phyloP scores from a whole-genome alignment of 805 yeast genomes.

The Starmerella stellata region DNA sequence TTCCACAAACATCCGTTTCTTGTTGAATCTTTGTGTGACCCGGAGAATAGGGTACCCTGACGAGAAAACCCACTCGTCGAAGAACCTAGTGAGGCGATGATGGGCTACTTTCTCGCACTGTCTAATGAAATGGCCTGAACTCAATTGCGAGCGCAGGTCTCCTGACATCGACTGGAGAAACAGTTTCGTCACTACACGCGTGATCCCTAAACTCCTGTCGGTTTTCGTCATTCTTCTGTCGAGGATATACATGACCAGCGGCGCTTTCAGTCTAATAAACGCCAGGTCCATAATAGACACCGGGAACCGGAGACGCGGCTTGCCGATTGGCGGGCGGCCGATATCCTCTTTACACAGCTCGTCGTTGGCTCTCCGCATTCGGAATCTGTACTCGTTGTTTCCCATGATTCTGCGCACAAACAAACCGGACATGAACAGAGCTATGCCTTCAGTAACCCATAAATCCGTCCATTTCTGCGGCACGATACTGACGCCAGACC shows the following conservation, averaged over 20 bases:
- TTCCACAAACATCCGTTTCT: conserved; percentile 82
- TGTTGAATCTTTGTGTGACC: conserved; percentile 81
- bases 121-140: conserved; percentile 72
- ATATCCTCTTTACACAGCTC: conserved; percentile 54
- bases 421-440: conserved; percentile 63
- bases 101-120: conserved; percentile 92
- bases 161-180: conserved; percentile 92
- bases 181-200: conserved; percentile 78
- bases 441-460: conserved; percentile 80
- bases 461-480: conserved; percentile 62
- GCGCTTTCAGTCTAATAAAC: conserved; percentile 64
- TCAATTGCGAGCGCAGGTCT: conserved; percentile 58
- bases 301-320: conserved; percentile 49
- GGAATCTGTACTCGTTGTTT: conserved; percentile 56
- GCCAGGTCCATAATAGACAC: conserved; percentile 41
- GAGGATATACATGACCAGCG: conserved; percentile 63
- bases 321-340: conserved; percentile 65
- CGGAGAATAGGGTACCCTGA: conserved; percentile 77
- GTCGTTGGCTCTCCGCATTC: conserved; percentile 47
- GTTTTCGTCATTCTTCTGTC: conserved; percentile 92
- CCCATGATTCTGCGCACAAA: conserved; percentile 63
- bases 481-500: conserved; percentile 83
- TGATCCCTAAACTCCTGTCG: conserved; percentile 79
- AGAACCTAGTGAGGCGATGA: conserved; percentile 61
- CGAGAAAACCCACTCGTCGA: conserved; percentile 84